Evolutionary conservation across 306 rosid genomes (phyloP), one percentile per base, ranked within the genome.

Genomic region (Corylus avellana): DNA sequence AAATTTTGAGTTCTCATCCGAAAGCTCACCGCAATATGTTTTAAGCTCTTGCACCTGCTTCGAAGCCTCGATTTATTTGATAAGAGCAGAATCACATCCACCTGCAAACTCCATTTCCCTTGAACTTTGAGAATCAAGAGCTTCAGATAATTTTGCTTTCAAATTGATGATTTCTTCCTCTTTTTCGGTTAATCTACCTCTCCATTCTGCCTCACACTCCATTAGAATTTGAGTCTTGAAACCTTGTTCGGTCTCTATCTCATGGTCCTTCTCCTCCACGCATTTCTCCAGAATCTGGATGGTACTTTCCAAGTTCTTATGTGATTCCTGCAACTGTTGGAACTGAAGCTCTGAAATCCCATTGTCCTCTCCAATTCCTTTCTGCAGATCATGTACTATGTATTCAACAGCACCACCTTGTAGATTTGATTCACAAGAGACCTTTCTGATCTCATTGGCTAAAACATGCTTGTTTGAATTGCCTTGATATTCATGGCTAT

Each of bases 341-440:
- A 53, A 17, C 78, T 74, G 69, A 39, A 70, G 72, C 78, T 85
- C 82, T 77, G 71, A 66, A 77, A 32, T 81, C 81, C 75, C 25
- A 55, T 78, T 72, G 67, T 84, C 84, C 72, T 83, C 80, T 75
- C 80, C 86, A 73, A 84, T 81, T 72, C 84, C 88, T 79, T 87
- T 87, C 78, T 81, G 85, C 72, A 84, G 77, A 55, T 79, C 69
- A 69, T 69, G 79, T 76, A 79, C 78, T 68, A 86, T 78, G 77
- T 76, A 82, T 75, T 44, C 86, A 78, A 49, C 55, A 12, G 56
- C 77, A 70, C 74, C 63, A n/a, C 78, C 50, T 63, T 78, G 61
- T 39, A 71, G 75, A 42, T 66, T 68, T 77, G 86, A 77, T 25
- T 54, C 78, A 69, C n/a, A 77, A 58, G 59, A 70, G 18, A 72